These are phyloP conservation scores for Gomphus bonarii DNA, from an alignment of 1,284 basidiomycete species.

Conservation along the genomic window DNA sequence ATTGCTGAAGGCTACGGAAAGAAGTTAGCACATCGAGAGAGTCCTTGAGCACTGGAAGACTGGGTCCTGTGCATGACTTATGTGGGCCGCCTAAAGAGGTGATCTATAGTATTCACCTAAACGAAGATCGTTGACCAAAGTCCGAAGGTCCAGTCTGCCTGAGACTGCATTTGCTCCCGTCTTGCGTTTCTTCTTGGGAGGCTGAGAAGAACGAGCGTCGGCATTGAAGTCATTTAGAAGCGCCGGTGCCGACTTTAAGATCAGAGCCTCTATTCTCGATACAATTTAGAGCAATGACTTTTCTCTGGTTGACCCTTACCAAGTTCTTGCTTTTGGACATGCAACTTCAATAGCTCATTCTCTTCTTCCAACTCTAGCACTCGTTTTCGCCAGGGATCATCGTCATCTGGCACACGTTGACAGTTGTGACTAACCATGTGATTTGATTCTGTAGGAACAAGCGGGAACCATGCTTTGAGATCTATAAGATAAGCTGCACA, in stretches of 20 bases:
- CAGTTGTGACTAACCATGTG: not conserved
- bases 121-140: constrained; percentile 1
- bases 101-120: not conserved
- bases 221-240: not conserved
- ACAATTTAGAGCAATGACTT: not conserved
- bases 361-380: constrained; percentile 7
- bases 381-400: constrained; percentile 1
- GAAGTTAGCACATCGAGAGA: constrained; percentile 7
- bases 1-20: constrained; percentile 3
- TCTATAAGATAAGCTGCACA: constrained; percentile 8
- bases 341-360: constrained; percentile 7
- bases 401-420: not conserved
- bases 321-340: constrained; percentile 7
- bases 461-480: constrained; percentile 5
- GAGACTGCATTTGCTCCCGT: not conserved
- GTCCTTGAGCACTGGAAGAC: constrained; percentile 5
- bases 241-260: not conserved
- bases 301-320: not conserved
- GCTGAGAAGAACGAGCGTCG: constrained; percentile 1
- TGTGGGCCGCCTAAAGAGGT: not conserved
- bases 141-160: not conserved
- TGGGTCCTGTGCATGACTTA: not conserved
- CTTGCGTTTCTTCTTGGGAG: constrained; percentile 6
- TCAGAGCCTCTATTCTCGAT: not conserved
- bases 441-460: not conserved